Evolutionary conservation across 441 rosid species (phyloP), one percentile per base, ranked within the genome.

Genomic region (Hura crepitans): DNA sequence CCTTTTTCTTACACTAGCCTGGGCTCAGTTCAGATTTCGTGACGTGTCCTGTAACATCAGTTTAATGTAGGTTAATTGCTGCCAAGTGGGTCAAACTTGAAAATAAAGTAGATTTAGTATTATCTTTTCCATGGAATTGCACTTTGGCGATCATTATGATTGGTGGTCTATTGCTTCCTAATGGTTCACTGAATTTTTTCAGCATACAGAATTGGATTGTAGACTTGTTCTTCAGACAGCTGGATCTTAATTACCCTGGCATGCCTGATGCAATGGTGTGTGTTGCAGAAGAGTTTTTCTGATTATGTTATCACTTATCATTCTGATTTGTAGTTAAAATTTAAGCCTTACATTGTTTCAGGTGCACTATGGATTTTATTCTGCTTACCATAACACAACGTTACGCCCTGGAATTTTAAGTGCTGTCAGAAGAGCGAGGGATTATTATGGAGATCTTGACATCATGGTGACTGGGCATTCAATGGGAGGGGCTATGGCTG

Each of bases 401-500:
- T 71, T 95, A 49, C 89, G 93, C 55, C 88, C 92, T 20, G 88
- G 84, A 47, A 78, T 92, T 76, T 51, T 92, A 60, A 76, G 67
- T 82, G 99, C 90, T 1, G 78, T 95, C 55, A 58, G 74, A 72
- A 82, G 72, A 68, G 92, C 89, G 6, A 86, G 79, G 81, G 63
- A 82, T 47, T 53, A 59, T 69, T 89, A 92, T 70, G 97, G 97
- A 25, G 82, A 76, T 4, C 81, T 90, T 78, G 81, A 80, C 37
- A 80, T 95, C 75, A 85, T 90, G 43, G 93, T 90, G 79, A 94
- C 96, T 3, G 96, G 99, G 35, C 99, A 94, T 85, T 94, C 99
- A 43, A 92, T 95, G 99, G 97, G 99, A 77, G 99, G 93, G 73
- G 93, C 99, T 56, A 92, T 95, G 91, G 97, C 97, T 70, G 75